Evolutionary conservation across 257 asterid species (phyloP).

Genomic region (Solanum dulcamara): DNA sequence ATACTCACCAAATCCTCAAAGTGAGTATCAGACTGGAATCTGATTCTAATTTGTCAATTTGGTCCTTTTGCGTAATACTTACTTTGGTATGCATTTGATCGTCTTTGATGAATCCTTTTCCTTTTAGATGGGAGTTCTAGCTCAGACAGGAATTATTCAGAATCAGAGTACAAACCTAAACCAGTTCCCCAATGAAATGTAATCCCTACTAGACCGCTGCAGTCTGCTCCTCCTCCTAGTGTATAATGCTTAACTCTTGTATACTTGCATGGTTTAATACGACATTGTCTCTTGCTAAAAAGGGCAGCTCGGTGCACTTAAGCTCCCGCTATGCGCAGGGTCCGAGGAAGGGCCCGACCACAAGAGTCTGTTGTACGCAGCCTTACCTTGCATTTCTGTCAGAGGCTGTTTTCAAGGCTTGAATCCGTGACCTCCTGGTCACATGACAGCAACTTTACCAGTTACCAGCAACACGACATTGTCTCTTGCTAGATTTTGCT

Average conservation of each 20-base stretch:
- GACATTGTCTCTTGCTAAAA: no score
- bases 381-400: no score
- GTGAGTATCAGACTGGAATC: constrained; percentile 36
- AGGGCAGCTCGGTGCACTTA: no score
- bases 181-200: constrained; percentile 49
- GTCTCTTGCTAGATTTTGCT: not conserved
- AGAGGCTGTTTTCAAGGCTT: no score
- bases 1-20: constrained; percentile 71
- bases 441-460: no score
- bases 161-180: constrained; percentile 51
- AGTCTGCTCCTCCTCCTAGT: constrained; percentile 48
- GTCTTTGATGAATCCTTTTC: not conserved
- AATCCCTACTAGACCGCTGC: constrained; percentile 53
- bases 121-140: constrained; percentile 67
- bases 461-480: no score
- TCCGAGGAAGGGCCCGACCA: no score
- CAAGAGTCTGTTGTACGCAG: no score
- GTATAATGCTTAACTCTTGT: constrained; percentile 32
- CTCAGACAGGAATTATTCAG: constrained; percentile 52
- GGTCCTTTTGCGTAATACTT: not conserved
- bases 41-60: constrained; percentile 1
- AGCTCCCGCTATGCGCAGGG: no score
- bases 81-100: not conserved
- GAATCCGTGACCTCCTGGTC: no score
- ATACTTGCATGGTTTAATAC: not conserved